Evolutionary conservation across 129 eudicot species (phyloP).

Genomic region (Chrysanthemum lavandulifolium): DNA sequence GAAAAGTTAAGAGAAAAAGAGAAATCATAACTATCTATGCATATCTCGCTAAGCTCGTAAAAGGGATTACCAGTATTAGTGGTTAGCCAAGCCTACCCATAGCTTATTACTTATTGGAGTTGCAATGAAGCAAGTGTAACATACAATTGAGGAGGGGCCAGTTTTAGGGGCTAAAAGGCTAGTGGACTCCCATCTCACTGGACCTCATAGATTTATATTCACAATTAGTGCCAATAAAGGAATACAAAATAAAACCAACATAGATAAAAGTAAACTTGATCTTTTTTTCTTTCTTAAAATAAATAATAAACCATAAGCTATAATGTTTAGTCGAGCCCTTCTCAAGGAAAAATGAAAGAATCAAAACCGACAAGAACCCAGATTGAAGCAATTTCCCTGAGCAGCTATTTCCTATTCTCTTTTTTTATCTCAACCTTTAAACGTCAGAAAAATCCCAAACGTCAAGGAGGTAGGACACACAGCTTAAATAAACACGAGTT

Average conservation of each 20-base stretch:
- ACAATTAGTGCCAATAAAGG: neutral
- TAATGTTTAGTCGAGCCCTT: constrained; percentile 27
- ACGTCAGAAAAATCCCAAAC: constrained; percentile 37
- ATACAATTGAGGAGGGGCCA: too few relatives aligned
- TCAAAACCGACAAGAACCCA: constrained; percentile 43
- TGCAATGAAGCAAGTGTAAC: too few relatives aligned
- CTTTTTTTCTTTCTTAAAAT: constrained; percentile 28
- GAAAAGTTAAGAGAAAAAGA: too few relatives aligned
- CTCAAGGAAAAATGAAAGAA: constrained; percentile 18
- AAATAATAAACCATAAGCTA: constrained; percentile 39
- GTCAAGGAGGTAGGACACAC: constrained; percentile 21
- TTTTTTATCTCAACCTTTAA: neutral
- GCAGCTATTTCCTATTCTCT: constrained; percentile 51
- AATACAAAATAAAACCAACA: neutral
- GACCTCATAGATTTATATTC: too few relatives aligned
- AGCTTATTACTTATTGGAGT: too few relatives aligned
- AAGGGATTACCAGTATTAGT: too few relatives aligned
- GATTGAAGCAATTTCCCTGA: constrained; percentile 45
- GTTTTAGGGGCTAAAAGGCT: too few relatives aligned
- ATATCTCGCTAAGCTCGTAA: too few relatives aligned
- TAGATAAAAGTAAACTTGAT: constrained; percentile 18
- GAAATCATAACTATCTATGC: too few relatives aligned
- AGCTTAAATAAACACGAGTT: constrained; percentile 31
- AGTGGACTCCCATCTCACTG: too few relatives aligned
- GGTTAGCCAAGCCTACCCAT: too few relatives aligned